Conservation (phyloP, 192 early-diverging fungal species). For the Mortierella antarctica region DNA sequence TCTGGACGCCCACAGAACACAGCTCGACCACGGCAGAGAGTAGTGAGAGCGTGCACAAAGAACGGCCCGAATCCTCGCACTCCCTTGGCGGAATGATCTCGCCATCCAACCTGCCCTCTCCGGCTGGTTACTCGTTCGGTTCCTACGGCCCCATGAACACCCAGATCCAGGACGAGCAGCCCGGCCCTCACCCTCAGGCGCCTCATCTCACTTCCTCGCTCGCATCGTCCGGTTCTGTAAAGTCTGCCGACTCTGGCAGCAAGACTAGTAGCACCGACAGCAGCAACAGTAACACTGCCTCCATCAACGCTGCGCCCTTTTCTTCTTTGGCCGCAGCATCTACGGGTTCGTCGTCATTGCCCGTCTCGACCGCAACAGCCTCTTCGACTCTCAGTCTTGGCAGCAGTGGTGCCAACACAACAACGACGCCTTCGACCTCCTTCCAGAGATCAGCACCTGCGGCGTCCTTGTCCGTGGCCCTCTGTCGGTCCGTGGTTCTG, state of each 20-base stretch:
- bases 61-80: too few relatives aligned
- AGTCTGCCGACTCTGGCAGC: too few relatives aligned
- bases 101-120: constrained; percentile 41
- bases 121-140: constrained; percentile 48
- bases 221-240: too few relatives aligned
- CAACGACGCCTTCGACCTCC: constrained; percentile 12
- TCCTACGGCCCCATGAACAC: constrained; percentile 20
- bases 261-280: too few relatives aligned
- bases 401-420: constrained; percentile 6
- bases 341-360: neutral
- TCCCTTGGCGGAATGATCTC: constrained; percentile 33
- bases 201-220: too few relatives aligned
- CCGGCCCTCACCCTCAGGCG: neutral
- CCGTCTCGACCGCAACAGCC: neutral
- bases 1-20: too few relatives aligned
- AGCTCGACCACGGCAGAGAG: too few relatives aligned
- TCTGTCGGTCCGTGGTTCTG: constrained; percentile 41
- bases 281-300: too few relatives aligned
- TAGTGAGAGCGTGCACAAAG: too few relatives aligned
- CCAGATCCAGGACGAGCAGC: constrained; percentile 7
- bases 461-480: constrained; percentile 31
- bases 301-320: too few relatives aligned
- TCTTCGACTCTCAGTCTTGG: neutral
- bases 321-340: neutral
- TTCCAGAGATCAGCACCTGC: constrained; percentile 21